Evolutionary conservation across 2,329 filamentous ascomycete genomes (phyloP), one percentile per base, ranked within the genome.

Genomic region (Cercospora sp.): DNA sequence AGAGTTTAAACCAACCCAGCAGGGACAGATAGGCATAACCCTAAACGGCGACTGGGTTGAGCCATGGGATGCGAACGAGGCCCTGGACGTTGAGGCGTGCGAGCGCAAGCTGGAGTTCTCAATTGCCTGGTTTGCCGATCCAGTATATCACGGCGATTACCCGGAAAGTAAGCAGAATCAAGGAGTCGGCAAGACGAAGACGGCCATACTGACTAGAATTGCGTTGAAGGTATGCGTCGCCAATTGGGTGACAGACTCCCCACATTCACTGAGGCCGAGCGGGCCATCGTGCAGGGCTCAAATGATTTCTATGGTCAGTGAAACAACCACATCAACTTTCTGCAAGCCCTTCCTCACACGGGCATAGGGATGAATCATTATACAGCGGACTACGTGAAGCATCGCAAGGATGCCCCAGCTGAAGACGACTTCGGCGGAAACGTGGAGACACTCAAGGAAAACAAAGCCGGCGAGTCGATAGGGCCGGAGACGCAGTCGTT

Each of bases 111-210:
- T 94, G 75, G 92, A 96, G 81, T 96, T 96, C 78, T 86, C 90
- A 74, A 96, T 94, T 79, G 89, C 87, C 62, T 96, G 93, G 92
- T 96, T 95, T 77, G 92, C 90, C 8, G 93, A 96, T 81, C 92
- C 92, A 37, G 88, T 97, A 77, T 96, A 96, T 84, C 88, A 90
- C 70, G 92, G 92, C 72, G 87, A 90, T 73, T 96, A 96, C 64
- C 93, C 93, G 7, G 91, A 88, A 69, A 93, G 90, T 69, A 59
- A 65, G 68, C 45, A 21, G 45, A n/a, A 34, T 28, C 64, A 45
- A 69, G 66, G 60, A 43, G 30, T 43, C 24, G 21, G 34, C 61
- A 21, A 57, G 65, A 40, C 61, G 32, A 28, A 32, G 16, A 26
- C 40, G 30, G 13, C 18, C 43, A 40, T 30, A 61, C 59, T 66